A percentile compares a stretch with the other conserved stretches of the same genome.
These are phyloP conservation scores for Discostella stelligeroides DNA, from an alignment of 108 stramenopile species.

Conservation along the genomic window DNA sequence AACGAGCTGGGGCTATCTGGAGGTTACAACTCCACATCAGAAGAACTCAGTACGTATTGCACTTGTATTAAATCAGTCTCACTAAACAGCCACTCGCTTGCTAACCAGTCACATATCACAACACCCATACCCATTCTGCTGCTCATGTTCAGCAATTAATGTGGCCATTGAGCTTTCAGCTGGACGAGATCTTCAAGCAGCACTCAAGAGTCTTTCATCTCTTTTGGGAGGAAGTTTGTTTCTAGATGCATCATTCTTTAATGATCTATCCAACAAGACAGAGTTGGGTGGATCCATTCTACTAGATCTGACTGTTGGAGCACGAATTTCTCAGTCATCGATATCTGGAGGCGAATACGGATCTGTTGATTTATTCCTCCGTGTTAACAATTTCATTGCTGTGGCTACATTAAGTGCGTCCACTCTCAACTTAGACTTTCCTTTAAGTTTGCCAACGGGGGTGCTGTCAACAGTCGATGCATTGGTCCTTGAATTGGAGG, in stretches of 20 bases:
- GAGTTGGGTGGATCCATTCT: conserved; percentile 18
- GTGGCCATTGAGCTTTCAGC: not conserved
- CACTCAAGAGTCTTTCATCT: conserved; percentile 4
- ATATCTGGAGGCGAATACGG: not conserved
- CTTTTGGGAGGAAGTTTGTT: not conserved
- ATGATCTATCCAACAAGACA: not conserved
- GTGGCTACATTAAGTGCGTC: not conserved
- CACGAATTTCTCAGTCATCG: conserved; percentile 13
- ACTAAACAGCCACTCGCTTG: too few species aligned
- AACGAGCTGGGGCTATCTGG: conserved; percentile 13
- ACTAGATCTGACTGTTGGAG: conserved; percentile 17
- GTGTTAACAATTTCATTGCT: conserved; percentile 5
- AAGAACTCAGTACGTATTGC: conserved; percentile 11
- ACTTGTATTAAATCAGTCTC: not conserved
- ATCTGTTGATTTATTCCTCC: conserved; percentile 10
- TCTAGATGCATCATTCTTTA: conserved; percentile 17
- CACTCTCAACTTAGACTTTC: conserved; percentile 4
- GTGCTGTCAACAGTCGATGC: not conserved
- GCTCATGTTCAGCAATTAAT: conserved; percentile 12
- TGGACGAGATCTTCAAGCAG: conserved; percentile 20
- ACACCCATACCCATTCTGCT: not conserved
- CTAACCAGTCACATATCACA: too few species aligned
- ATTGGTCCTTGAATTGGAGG: not conserved
- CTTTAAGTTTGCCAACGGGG: not conserved
- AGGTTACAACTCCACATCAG: conserved; percentile 17